Percentiles rank a stretch among this genome's conserved stretches.
phyloP scores from a whole-genome alignment of 371 early-diverging fungal genomes.

The Massospora cicadina region DNA sequence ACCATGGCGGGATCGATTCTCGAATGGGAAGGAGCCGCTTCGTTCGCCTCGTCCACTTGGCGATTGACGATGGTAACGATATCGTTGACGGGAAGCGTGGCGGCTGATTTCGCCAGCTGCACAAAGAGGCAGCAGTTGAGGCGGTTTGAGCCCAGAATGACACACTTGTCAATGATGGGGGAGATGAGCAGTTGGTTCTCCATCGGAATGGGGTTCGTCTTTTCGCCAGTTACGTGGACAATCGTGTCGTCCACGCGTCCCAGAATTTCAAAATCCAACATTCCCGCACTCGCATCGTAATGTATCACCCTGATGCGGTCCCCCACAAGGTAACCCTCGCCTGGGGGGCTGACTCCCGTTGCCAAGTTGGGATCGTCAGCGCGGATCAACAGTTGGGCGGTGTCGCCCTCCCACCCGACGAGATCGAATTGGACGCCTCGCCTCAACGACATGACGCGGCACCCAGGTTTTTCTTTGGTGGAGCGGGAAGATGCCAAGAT shows the following conservation, averaged over 20 bases:
- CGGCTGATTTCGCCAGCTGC: too few species aligned
- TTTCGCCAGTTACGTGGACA: constrained; percentile 10
- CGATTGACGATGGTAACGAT: not conserved
- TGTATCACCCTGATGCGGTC: not conserved
- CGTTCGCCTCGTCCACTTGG: constrained; percentile 18
- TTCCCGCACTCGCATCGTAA: not conserved
- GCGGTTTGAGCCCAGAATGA: not conserved
- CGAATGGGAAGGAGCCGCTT: constrained; percentile 18
- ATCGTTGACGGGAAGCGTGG: not conserved
- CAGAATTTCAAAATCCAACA: not conserved
- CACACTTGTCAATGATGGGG: not conserved
- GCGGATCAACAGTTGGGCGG: not conserved
- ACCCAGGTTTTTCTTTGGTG: not conserved
- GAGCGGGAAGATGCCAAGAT: not conserved
- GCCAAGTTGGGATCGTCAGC: constrained; percentile 1
- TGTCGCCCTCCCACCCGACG: not conserved
- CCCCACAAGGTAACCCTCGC: not conserved
- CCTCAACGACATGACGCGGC: not conserved
- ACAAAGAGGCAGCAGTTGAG: constrained; percentile 5
- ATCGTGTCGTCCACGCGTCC: constrained; percentile 2
- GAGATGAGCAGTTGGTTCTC: not conserved
- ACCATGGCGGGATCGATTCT: constrained; percentile 21
- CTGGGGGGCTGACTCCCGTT: not conserved
- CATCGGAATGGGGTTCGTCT: constrained; percentile 8
- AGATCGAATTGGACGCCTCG: not conserved